Conservation (phyloP, 169 alveolate genomes). For the Eimeria sp. region DNA sequence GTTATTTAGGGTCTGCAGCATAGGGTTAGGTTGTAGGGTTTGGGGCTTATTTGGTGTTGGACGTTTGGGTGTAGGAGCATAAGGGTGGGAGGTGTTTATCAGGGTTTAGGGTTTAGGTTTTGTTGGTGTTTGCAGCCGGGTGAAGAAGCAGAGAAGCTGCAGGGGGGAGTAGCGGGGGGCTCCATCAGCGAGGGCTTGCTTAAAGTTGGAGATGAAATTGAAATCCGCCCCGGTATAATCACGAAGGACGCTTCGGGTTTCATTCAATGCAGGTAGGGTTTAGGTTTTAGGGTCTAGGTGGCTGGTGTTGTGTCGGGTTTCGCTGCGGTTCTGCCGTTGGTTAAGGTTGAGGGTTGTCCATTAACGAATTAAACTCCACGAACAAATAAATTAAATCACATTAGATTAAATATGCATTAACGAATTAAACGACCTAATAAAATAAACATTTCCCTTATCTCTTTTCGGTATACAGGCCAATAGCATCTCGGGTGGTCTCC, state of each 20-base stretch:
- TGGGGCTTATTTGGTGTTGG: neutral
- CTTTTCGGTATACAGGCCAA: neutral
- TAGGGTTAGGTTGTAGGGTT: neutral
- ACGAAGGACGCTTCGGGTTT: constrained; percentile 95
- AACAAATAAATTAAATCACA: too few relatives aligned
- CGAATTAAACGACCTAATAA: too few relatives aligned
- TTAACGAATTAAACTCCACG: neutral
- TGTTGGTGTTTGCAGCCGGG: constrained; percentile 95
- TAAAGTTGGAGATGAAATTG: constrained; percentile 98
- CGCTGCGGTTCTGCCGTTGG: too few relatives aligned
- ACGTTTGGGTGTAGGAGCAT: neutral
- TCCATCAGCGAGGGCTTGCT: constrained; percentile 98
- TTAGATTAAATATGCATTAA: too few relatives aligned
- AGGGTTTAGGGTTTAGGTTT: neutral
- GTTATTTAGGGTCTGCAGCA: neutral
- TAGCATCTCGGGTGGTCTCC: constrained; percentile 93
- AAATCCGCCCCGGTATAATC: constrained; percentile 98
- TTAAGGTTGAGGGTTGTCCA: neutral
- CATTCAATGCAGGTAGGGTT: constrained; percentile 92
- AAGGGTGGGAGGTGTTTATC: neutral
- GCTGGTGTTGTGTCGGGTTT: too few relatives aligned
- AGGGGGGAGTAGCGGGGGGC: constrained; percentile 99
- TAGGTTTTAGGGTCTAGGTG: constrained; percentile 5
- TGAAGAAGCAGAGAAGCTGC: constrained; percentile 96
- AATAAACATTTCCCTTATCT: too few relatives aligned